Evolutionary conservation across 345 rosid genomes (phyloP), one percentile per base, ranked within the genome.

Genomic region (Acer negundo): DNA sequence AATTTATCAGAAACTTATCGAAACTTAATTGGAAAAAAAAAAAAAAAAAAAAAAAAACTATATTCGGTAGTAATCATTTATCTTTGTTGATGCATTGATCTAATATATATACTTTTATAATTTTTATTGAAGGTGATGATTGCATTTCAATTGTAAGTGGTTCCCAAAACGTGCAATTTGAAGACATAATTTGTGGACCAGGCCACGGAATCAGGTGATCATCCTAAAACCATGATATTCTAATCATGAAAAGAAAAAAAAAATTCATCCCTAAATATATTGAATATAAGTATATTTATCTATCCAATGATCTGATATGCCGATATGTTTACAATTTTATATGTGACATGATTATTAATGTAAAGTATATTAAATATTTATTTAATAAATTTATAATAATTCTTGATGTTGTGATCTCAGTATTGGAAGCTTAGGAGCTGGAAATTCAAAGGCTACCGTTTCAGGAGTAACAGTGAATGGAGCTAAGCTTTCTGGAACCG

Each of bases 371-470:
- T 10, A 42, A 42, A 42, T 42, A 42, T 42, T 7, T 8, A 42
- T 42, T 42, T 42, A 7, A 42, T 9, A 8, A 8, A 42, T 42
- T 42, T 7, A 42, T 8, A 35, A 28, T 40, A 5, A 42, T 42
- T 42, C 10, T 7, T 42, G 46, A 42, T 42, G 10, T 42, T 42
- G 1, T 42, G 46, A 42, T 1, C 47, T 47, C 82, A 94, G 98
- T 74, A 89, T 95, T 81, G 97, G 97, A 78, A 91, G 97, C 83
- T 78, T 95, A 59, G 98, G 98, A 44, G 74, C 75, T 10, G 80
- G 73, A 42, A 75, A 87, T 51, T 85, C 97, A 46, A 76, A 78
- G 63, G 97, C 85, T 6, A 78, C 84, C 73, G 97, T 95, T 61
- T 93, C 97, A 3, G 91, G 87, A 64, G 87, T 95, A n/a, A 84